Evolutionary conservation across 768 basidiomycete species (phyloP).

Genomic region (Lactifluus hygrophoroides): DNA sequence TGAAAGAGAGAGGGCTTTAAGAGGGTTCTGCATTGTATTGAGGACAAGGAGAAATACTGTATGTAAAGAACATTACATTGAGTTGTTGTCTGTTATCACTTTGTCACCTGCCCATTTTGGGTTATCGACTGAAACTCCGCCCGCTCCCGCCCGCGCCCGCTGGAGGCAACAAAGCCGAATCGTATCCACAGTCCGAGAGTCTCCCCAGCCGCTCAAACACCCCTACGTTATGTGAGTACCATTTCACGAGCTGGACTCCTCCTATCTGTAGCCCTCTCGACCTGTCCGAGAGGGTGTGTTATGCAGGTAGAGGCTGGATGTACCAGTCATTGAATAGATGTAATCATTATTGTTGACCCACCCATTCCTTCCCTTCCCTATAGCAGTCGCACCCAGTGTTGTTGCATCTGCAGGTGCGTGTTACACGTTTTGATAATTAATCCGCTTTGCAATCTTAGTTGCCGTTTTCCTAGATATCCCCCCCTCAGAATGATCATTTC

Average conservation of each 20-base stretch:
- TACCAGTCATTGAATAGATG: constrained; percentile 25
- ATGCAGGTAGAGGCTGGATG: constrained; percentile 29
- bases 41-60: no score
- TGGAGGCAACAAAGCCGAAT: background rate
- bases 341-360: constrained; percentile 23
- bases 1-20: constrained; percentile 11
- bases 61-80: no score
- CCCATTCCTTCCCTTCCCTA: no score
- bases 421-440: no score
- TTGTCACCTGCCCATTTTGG: background rate
- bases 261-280: background rate
- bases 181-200: no score
- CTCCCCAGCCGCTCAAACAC: no score
- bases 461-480: constrained; percentile 25
- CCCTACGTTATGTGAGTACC: constrained; percentile 3
- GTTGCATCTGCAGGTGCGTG: constrained; percentile 33
- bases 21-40: background rate
- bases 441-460: no score
- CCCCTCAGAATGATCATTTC: constrained; percentile 85
- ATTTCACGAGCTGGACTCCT: background rate
- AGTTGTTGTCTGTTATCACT: no score
- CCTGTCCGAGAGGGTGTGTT: constrained; percentile 11
- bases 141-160: no score
- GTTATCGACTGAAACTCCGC: constrained; percentile 2
- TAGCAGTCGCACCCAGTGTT: constrained; percentile 31